phyloP scores from a whole-genome alignment of 2,329 filamentous ascomycete species.

The Lanzia echinophila region DNA sequence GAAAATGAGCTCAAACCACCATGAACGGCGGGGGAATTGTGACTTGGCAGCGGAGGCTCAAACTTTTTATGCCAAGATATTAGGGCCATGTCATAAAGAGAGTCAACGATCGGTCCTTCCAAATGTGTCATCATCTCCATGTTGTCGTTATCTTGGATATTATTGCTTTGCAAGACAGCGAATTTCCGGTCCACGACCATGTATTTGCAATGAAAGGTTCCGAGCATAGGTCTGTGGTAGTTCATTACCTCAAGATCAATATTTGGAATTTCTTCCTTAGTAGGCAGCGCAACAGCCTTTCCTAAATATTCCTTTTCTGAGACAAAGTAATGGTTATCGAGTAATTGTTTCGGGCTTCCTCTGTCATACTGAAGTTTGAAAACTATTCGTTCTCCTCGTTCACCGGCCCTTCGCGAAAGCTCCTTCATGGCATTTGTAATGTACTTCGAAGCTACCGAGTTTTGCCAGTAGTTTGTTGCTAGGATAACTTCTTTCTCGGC shows the following conservation, averaged over 20 bases:
- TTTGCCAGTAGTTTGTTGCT: constrained; percentile 67
- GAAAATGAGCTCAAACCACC: constrained; percentile 22
- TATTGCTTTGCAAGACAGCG: constrained; percentile 71
- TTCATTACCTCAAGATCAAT: constrained; percentile 68
- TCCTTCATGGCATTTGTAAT: constrained; percentile 64
- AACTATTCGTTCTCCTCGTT: constrained; percentile 49
- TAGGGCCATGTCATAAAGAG: constrained; percentile 66
- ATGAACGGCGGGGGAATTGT: constrained; percentile 42
- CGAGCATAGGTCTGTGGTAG: constrained; percentile 61
- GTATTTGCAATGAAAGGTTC: constrained; percentile 73
- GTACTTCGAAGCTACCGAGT: constrained; percentile 59
- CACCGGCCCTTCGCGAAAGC: constrained; percentile 57
- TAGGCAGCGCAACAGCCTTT: constrained; percentile 53
- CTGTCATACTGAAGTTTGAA: constrained; percentile 74
- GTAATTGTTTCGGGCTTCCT: constrained; percentile 55
- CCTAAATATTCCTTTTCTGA: constrained; percentile 50
- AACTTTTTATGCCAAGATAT: constrained; percentile 64
- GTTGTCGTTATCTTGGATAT: constrained; percentile 73
- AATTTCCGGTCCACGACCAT: constrained; percentile 68
- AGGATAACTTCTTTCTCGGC: constrained; percentile 68
- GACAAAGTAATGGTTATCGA: constrained; percentile 60
- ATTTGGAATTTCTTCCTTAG: constrained; percentile 59
- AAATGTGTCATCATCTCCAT: constrained; percentile 74
- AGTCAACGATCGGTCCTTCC: constrained; percentile 70
- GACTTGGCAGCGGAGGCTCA: constrained; percentile 51